Percentiles rank a stretch among this genome's conserved stretches.
These are phyloP conservation scores for Yarrowia osloensis DNA, from an alignment of 805 yeast genomes.

Conservation along the genomic window DNA sequence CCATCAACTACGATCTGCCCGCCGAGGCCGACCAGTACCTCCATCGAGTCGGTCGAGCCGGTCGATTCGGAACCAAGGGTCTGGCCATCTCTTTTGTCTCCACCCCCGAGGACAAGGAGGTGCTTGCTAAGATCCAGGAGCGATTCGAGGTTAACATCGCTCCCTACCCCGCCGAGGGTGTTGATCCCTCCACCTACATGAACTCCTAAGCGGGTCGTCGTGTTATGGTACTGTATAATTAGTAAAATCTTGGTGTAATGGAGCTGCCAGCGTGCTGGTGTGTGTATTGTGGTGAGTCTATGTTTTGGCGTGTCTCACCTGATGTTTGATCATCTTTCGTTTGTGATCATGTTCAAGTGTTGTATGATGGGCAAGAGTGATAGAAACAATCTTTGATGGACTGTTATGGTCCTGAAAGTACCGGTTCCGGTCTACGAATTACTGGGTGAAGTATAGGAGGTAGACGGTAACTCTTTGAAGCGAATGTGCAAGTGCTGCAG, in stretches of 20 bases:
- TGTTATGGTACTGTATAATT: slow-evolving; percentile 18
- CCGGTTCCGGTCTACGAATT: not conserved
- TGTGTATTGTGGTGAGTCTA: no score
- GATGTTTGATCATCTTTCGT: no score
- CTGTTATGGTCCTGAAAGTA: not conserved
- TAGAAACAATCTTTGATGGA: not conserved
- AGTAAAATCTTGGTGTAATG: slow-evolving; percentile 2
- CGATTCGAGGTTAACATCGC: slow-evolving; percentile 95
- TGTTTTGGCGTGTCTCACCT: no score
- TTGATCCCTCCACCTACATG: slow-evolving; percentile 97
- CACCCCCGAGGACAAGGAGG: slow-evolving; percentile 82
- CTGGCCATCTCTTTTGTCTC: slow-evolving; percentile 90
- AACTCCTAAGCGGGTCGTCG: slow-evolving; percentile 54
- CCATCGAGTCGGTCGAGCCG: slow-evolving; percentile 99
- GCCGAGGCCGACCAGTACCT: slow-evolving; percentile 95
- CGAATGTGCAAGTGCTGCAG: no score
- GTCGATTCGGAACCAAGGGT: slow-evolving; percentile 99
- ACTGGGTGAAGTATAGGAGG: no score
- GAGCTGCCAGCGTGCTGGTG: no score
- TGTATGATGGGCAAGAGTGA: not conserved
- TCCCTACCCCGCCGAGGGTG: slow-evolving; percentile 97
- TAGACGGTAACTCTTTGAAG: no score
- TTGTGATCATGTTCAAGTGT: no score
- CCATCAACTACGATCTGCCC: slow-evolving; percentile 97
- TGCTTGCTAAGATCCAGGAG: slow-evolving; percentile 89